These are phyloP conservation scores for Leavenworthia alabamica DNA, from an alignment of 345 rosid species.

Conservation along the genomic window DNA sequence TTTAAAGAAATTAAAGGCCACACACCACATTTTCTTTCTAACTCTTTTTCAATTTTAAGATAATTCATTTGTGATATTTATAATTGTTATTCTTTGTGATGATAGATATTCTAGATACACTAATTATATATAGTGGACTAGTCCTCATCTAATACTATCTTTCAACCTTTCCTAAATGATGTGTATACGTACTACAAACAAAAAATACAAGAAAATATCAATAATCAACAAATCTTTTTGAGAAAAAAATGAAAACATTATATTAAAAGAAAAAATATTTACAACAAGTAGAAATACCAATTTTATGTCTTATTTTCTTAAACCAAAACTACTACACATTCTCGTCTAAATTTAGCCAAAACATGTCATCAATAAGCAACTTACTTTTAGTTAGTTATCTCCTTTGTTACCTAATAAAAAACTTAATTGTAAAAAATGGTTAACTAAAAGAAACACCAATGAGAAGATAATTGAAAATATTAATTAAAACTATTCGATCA, in stretches of 20 bases:
- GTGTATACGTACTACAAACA: background rate
- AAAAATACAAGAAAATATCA: background rate
- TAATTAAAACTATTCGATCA: no score
- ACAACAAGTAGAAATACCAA: background rate
- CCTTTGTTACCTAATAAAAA: background rate
- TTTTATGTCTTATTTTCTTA: background rate
- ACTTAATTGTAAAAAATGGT: background rate
- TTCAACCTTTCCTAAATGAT: background rate
- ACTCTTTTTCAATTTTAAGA: conserved; percentile 19
- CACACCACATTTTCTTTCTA: conserved; percentile 20
- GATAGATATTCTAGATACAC: conserved; percentile 11
- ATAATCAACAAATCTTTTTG: background rate
- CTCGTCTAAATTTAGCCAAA: background rate
- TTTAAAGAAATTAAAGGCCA: conserved; percentile 24
- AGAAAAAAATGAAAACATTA: background rate
- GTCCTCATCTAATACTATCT: conserved; percentile 19
- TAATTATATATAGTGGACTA: conserved; percentile 6
- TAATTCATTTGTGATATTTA: conserved; percentile 19
- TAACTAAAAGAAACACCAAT: no score
- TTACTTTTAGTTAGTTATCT: background rate
- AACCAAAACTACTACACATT: background rate
- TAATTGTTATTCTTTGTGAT: conserved; percentile 18
- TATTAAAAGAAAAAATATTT: background rate
- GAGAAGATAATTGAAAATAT: no score
- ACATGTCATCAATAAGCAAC: background rate